Evolutionary conservation across 768 basidiomycete species (phyloP).

Genomic region (Lactarius evosmus): DNA sequence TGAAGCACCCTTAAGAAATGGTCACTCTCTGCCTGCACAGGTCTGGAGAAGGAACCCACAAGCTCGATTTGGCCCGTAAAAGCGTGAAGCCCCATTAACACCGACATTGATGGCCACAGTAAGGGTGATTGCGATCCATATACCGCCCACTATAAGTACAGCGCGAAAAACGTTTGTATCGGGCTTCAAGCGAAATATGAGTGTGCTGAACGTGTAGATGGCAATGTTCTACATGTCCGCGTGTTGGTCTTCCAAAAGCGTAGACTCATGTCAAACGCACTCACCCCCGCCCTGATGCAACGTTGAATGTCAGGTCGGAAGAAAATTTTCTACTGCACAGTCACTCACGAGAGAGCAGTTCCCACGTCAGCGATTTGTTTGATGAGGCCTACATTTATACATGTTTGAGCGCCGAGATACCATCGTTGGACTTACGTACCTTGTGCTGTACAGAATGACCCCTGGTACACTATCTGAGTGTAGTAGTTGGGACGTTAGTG

Average conservation of each 20-base stretch:
- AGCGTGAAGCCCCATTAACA: too few species aligned
- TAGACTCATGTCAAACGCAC: neutral
- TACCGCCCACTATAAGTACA: constrained; percentile 36
- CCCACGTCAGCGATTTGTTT: constrained; percentile 25
- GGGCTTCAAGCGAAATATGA: too few species aligned
- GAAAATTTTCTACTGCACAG: too few species aligned
- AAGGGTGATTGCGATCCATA: constrained; percentile 43
- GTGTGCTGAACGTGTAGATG: too few species aligned
- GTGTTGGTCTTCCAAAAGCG: neutral
- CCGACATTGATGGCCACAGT: constrained; percentile 41
- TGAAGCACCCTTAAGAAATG: constrained; percentile 49
- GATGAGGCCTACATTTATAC: constrained; percentile 14
- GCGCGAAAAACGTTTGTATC: too few species aligned
- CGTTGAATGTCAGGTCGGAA: too few species aligned
- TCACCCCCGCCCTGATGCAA: too few species aligned
- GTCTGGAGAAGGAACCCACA: constrained; percentile 33
- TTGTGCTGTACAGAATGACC: too few species aligned
- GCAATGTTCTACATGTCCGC: constrained; percentile 31
- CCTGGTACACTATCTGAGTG: too few species aligned
- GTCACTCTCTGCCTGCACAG: neutral
- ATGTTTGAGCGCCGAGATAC: neutral
- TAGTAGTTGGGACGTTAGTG: too few species aligned
- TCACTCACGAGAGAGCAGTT: too few species aligned
- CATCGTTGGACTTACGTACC: constrained; percentile 1
- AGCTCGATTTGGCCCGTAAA: constrained; percentile 43